Evolutionary conservation across 2,329 filamentous ascomycete species (phyloP), one percentile per base, ranked within the genome.

Genomic region (Ceratocystis smalleyi): DNA sequence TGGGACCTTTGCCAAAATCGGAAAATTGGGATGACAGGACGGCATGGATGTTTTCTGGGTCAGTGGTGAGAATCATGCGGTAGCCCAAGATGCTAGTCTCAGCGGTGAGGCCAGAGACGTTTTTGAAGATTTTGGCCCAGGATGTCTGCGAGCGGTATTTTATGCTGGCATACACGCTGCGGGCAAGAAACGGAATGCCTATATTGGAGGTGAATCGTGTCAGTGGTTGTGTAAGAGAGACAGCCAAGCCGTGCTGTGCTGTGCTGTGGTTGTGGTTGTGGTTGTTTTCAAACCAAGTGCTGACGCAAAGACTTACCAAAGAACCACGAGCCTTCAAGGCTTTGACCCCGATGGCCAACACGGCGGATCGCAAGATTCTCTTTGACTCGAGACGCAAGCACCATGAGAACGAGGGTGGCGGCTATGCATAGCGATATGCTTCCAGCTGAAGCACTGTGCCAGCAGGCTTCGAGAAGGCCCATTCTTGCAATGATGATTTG

Each of bases 41-140:
- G 5, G 91, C 89, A 73, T 96, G 95, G 76, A 95, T 87, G 71
- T 96, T 96, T 70, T 95, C 89, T 0, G 88, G 87, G 69, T 96
- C 90, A 4, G 82, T 82, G 0, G 91, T 96, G 70, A 94, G 80
- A 66, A 95, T 73, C 24, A 86, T 73, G n/a, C 88, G 82, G 59
- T 75, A 72, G 59, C 80, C 79, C 1, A 83, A 70, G 5, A 83
- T 69, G 1, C 77, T 77, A 10, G 76, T 72, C 74, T 92, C 88
- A 47, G 79, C 75, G 0, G 88, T 91, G 69, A 78, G 84, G 40
- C 74, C 71, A 57, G 68, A 67, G 17, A 73, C 73, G 7, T 68
- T 59, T 19, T 69, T 69, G 70, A 91, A 81, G 63, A 78, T 73
- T 1, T 73, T 66, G 6, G 75, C 68, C 86, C 88, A 95, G 67